Evolutionary conservation across 148 eudicot genomes (phyloP).

Genomic region (Chenopodium quinoa): DNA sequence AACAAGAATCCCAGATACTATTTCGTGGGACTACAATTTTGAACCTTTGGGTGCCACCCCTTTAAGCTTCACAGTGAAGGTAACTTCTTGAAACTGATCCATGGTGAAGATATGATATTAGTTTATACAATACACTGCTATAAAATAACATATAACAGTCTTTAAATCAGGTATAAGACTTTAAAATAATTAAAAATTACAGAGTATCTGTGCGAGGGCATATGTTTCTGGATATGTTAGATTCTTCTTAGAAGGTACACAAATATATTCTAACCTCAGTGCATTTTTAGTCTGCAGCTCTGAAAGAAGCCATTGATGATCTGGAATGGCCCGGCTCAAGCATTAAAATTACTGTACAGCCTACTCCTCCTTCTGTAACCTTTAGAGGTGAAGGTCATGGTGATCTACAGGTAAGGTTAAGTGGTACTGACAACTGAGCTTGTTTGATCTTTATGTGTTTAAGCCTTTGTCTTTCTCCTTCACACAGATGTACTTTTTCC

Average conservation of each 20-base stretch:
- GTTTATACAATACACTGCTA: background rate
- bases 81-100: conserved; percentile 23
- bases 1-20: conserved; percentile 87
- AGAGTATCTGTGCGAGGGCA: background rate
- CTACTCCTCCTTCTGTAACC: conserved; percentile 76
- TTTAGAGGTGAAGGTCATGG: conserved; percentile 99
- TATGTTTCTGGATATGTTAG: background rate
- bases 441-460: background rate
- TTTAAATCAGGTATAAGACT: background rate
- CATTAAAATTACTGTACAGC: conserved; percentile 68
- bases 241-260: background rate
- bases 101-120: conserved; percentile 2
- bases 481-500: background rate
- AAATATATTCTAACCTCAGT: conserved; percentile 11
- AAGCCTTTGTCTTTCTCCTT: background rate
- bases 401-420: conserved; percentile 65
- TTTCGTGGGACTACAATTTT: conserved; percentile 94
- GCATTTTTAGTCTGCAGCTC: conserved; percentile 72
- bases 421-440: background rate
- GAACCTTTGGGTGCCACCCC: conserved; percentile 89
- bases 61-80: conserved; percentile 93
- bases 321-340: conserved; percentile 99
- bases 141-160: background rate
- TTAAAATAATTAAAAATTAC: no score
- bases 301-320: conserved; percentile 97